Base-by-base conservation (phyloP, 495 filamentous ascomycete species). In the Aspergillus sclerotiicarbonarius region DNA sequence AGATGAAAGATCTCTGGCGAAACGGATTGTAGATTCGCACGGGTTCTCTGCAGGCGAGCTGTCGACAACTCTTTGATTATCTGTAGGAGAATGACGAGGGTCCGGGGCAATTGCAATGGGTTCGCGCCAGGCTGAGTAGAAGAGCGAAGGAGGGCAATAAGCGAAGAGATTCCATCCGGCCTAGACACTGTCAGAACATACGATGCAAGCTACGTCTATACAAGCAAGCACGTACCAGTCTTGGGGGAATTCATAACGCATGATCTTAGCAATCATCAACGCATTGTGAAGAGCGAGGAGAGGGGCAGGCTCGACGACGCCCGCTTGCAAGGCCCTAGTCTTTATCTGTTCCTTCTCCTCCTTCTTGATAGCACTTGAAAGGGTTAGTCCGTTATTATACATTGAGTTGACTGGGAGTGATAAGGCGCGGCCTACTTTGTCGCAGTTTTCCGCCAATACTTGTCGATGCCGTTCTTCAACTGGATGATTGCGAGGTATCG, bases 381-480 rank as follows among this genome's bases (percentile, higher is more conserved):
- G 3, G 21, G 57, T 74, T 55, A 75, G 71, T 46, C 21, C 45
- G 15, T 51, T 15, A 20, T 15, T n/a, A 18, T 25, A 57, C 13
- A 43, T 52, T 18, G 18, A 48, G 30, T 46, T 41, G 16, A 43
- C 13, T 31, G 39, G 4, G 20, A 25, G 19, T 7, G 15, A 29
- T 32, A 8, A 33, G 30, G 29, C 19, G 51, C 13, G 55, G 55
- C 75, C 43, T 76, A 86, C 84, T 88, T 82, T 16, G 74, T 77
- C 15, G 88, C 81, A 4, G 83, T 86, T 64, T 85, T 87, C 41
- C 94, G 82, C 94, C 94, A 98, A 69, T 90, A 91, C 69, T 88
- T 91, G 64, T 97, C 93, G 65, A 96, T 90, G 25, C 91, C 94
- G 70, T 97, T 96, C 69, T 97, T 97, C 53, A 98, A 76, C 66